Evolutionary conservation across 129 eudicot genomes (phyloP).

Genomic region (Cynara cardunculus): DNA sequence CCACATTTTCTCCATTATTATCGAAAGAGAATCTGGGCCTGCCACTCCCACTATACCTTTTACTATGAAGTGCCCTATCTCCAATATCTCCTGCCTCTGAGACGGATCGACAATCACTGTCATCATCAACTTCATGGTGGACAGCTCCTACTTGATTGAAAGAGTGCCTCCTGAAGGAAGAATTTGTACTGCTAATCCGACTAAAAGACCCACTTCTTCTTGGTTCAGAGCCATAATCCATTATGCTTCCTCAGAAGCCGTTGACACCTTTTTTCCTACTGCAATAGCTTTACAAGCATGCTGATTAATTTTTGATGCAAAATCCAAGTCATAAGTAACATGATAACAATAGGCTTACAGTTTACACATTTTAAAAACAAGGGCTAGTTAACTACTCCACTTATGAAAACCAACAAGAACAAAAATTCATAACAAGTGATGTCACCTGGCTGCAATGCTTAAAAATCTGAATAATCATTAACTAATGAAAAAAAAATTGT

Average conservation of each 20-base stretch:
- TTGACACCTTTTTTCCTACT: not conserved
- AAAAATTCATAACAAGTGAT: conserved; percentile 10
- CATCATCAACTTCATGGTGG: conserved; percentile 36
- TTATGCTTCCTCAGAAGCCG: conserved; percentile 9
- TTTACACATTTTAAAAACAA: not conserved
- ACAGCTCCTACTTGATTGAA: conserved; percentile 19
- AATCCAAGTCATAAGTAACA: not conserved
- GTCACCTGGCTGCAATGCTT: conserved; percentile 15
- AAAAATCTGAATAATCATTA: not conserved
- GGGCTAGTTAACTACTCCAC: conserved; percentile 25
- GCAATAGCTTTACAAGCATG: conserved; percentile 1
- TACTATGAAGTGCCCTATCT: conserved; percentile 59
- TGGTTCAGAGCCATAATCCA: conserved; percentile 43
- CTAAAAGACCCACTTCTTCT: conserved; percentile 46
- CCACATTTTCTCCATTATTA: conserved; percentile 23
- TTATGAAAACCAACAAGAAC: conserved; percentile 2
- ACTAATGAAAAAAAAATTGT: not conserved
- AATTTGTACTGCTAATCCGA: conserved; percentile 46
- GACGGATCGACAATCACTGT: conserved; percentile 42
- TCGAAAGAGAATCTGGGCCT: conserved; percentile 34
- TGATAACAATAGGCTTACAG: not conserved
- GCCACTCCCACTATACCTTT: conserved; percentile 38
- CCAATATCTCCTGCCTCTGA: conserved; percentile 94
- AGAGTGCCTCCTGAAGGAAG: conserved; percentile 61
- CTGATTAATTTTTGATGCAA: not conserved